A percentile compares a stretch with the other conserved stretches of the same genome.
phyloP scores from a whole-genome alignment of 2,329 filamentous ascomycete genomes.

The Stagonosporopsis chrysanthemi region DNA sequence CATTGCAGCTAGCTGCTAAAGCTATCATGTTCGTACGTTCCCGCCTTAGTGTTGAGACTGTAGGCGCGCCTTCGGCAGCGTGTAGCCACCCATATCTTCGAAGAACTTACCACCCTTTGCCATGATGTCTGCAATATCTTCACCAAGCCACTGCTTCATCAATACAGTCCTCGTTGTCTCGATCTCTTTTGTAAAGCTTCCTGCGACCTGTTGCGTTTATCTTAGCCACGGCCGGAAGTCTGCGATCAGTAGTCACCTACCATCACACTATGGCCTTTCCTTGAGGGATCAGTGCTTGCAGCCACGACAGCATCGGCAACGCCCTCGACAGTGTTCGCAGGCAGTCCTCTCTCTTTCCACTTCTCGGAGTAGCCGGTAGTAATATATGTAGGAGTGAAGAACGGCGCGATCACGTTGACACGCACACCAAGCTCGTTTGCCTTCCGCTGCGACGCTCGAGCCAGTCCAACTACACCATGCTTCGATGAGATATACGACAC shows the following conservation, averaged over 20 bases:
- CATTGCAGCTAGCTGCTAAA: neutral
- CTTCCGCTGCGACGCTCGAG: slow-evolving; percentile 48
- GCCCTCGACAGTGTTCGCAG: slow-evolving; percentile 52
- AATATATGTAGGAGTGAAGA: slow-evolving; percentile 57
- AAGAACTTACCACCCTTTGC: slow-evolving; percentile 45
- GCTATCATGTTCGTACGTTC: neutral
- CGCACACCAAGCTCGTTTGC: slow-evolving; percentile 49
- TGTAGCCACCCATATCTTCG: slow-evolving; percentile 46
- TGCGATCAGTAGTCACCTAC: slow-evolving; percentile 21
- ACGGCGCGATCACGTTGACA: slow-evolving; percentile 58
- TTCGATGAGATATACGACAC: slow-evolving; percentile 55
- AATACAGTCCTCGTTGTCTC: slow-evolving; percentile 37
- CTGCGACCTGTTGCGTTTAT: slow-evolving; percentile 34
- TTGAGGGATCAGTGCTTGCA: slow-evolving; percentile 44
- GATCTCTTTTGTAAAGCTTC: slow-evolving; percentile 40
- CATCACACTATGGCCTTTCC: slow-evolving; percentile 41
- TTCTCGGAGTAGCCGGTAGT: slow-evolving; percentile 49
- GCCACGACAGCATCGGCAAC: slow-evolving; percentile 54
- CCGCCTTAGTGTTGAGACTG: neutral
- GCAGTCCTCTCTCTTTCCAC: slow-evolving; percentile 52
- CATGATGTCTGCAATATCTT: slow-evolving; percentile 45
- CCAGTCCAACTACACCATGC: slow-evolving; percentile 53
- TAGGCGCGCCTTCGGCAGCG: slow-evolving; percentile 38
- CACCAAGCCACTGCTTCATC: slow-evolving; percentile 43
- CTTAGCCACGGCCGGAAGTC: neutral